Conservation (phyloP, 2,329 filamentous ascomycete species). For the Dactylellina cionopaga region DNA sequence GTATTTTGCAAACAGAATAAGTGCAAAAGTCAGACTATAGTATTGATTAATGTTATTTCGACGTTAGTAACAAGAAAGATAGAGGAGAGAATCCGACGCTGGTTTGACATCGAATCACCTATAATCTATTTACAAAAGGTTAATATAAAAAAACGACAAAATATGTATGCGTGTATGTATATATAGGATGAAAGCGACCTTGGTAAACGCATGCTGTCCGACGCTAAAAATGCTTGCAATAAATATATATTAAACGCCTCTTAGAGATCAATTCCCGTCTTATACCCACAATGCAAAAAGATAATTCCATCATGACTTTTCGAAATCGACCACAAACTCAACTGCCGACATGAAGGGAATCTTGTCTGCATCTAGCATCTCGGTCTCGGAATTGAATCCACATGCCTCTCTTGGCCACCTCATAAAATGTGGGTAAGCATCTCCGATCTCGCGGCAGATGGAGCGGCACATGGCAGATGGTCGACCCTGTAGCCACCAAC, state of each 20-base stretch:
- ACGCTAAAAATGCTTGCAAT: conserved; percentile 22
- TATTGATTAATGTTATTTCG: too few relatives aligned
- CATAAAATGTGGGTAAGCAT: conserved; percentile 28
- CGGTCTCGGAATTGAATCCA: not conserved
- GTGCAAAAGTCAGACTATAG: not conserved
- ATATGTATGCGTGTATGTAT: not conserved
- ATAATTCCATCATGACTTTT: conserved; percentile 18
- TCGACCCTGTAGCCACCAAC: conserved; percentile 48
- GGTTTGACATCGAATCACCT: not conserved
- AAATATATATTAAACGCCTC: too few relatives aligned
- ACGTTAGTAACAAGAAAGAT: not conserved
- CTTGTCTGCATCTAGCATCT: conserved; percentile 5
- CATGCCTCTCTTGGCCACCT: conserved; percentile 46
- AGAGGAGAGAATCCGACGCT: not conserved
- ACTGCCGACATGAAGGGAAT: conserved; percentile 8
- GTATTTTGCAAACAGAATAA: not conserved
- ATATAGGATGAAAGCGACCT: not conserved
- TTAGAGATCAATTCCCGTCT: too few relatives aligned
- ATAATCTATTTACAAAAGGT: conserved; percentile 13
- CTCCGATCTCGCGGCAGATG: conserved; percentile 43
- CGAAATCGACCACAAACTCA: conserved; percentile 35
- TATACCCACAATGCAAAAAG: too few relatives aligned
- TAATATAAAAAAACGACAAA: not conserved
- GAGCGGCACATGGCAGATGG: conserved; percentile 43
- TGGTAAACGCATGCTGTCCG: not conserved